Evolutionary conservation across 2,329 filamentous ascomycete genomes (phyloP), one percentile per base, ranked within the genome.

Genomic region (Fusarium zealandicum): DNA sequence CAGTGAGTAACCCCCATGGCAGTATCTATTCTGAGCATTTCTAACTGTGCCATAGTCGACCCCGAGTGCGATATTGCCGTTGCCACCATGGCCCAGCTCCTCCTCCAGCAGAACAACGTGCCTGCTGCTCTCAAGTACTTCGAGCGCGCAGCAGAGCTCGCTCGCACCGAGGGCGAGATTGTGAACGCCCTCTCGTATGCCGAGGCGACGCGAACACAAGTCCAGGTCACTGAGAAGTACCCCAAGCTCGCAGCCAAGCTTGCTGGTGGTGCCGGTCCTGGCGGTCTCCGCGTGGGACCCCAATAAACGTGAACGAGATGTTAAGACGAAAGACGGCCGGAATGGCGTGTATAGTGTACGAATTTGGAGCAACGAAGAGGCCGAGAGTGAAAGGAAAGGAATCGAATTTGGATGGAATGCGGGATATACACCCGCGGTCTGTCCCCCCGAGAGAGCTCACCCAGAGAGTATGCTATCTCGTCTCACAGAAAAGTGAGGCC

Each of bases 21-120:
- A n/a, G 28, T 57, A 7, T 41, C 20, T 47, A 25, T 14, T 17
- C 31, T 37, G 50, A 16, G 7, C 17, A 40, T 9, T 59, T 60
- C 78, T 80, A 70, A 81, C 63, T 6, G 48, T 13, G 11, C 13
- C 20, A 33, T 66, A 96, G 93, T 99, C 73, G 95, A 99, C 70
- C 95, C 95, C 20, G 95, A 99, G 75, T 99, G 95, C 73, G 95
- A 99, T 70, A 99, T 99, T 70, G 95, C 95, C 35, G 95, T 99
- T 35, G 95, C 95, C 46, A 99, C 95, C 48, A 97, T 99, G 92
- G 95, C 95, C 10, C 95, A 99, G 77, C 86, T 99, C 35, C 87
- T 99, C 45, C 85, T 99, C 30, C 95, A 99, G 76, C 95, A 98
- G 80, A 95, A 95, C 75, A 97, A 97, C 80, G 93, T 99, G 53